Evolutionary conservation across 2,329 filamentous ascomycete genomes (phyloP).

Genomic region (Exophiala alcalophila): DNA sequence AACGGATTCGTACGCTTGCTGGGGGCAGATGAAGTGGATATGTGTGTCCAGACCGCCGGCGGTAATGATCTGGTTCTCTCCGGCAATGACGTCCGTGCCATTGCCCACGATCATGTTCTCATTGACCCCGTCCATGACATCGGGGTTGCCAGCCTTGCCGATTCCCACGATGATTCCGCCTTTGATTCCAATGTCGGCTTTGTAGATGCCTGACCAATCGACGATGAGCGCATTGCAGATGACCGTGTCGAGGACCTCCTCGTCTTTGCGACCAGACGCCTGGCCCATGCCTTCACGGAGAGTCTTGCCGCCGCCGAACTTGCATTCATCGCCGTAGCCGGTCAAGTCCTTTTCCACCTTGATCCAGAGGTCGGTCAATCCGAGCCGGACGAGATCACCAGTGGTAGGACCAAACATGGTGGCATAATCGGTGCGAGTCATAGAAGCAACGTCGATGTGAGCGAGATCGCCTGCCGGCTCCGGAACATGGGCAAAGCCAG

Average conservation of each 20-base stretch:
- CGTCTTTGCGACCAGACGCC: constrained; percentile 70
- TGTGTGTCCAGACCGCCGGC: constrained; percentile 87
- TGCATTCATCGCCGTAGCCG: constrained; percentile 85
- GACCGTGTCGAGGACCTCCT: constrained; percentile 75
- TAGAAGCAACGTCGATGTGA: constrained; percentile 61
- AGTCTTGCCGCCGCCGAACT: constrained; percentile 93
- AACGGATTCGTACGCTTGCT: constrained; percentile 80
- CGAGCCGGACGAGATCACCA: constrained; percentile 78
- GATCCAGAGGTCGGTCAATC: constrained; percentile 84
- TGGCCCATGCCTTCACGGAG: constrained; percentile 95
- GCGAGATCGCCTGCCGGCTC: constrained; percentile 59
- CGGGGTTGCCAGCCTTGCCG: constrained; percentile 94
- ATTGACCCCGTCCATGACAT: constrained; percentile 87
- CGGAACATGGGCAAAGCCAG: constrained; percentile 73
- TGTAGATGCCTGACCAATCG: constrained; percentile 90
- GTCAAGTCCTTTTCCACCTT: constrained; percentile 84
- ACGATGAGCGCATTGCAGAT: constrained; percentile 87
- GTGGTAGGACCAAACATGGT: constrained; percentile 92
- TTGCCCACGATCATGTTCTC: constrained; percentile 76
- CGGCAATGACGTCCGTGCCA: constrained; percentile 88
- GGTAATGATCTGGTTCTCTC: constrained; percentile 85
- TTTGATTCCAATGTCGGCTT: constrained; percentile 94
- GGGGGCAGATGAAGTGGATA: constrained; percentile 92
- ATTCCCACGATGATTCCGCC: constrained; percentile 81
- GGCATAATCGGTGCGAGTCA: constrained; percentile 76